Base-by-base conservation (phyloP, 2,329 filamentous ascomycete species). In the Claviceps maximensis region DNA sequence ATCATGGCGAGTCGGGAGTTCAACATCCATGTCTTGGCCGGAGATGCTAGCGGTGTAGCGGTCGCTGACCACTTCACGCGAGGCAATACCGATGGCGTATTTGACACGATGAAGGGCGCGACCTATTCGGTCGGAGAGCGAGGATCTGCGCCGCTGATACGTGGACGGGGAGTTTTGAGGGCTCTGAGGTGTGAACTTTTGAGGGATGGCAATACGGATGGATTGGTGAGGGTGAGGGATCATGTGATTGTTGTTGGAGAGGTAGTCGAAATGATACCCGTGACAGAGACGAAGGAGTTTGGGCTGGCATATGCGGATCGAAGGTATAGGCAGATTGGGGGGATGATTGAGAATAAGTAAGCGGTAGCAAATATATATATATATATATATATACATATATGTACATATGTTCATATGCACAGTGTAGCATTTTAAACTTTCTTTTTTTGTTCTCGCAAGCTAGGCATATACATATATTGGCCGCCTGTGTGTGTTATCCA, bases 11-110 rank as follows among this genome's bases (percentile, higher is more conserved):
- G 67, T 45, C 58, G 70, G 1, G 60, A 59, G 15, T 81, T 82
- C 61, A 80, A 80, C 54, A 70, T 81, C 15, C 79, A 82, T 55
- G 61, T 82, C 6, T 71, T 82, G 0, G 64, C 70, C 0, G 74
- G 72, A 5, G 72, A 76, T 41, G 64, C 62, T 5, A 59, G 63
- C 1, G 79, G 78, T 12, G 77, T 74, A 6, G 61, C 63, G 6
- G 66, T 80, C 3, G 78, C 79, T 1, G 70, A 75, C 50, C 70
- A 74, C 54, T 78, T 80, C 57, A 73, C 76, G 4, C 61, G 69
- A 42, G 76, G 77, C 0, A 79, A 80, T 53, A 58, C 63, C 2
- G 66, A 62, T 2, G 65, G 65, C 19, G 63, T 71, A 8, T 72
- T 75, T 47, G 65, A 68, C 10, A 45, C 40, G 9, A 54, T 54